Evolutionary conservation across 805 yeast genomes (phyloP).

Genomic region (Lachancea lanzarotensis): DNA sequence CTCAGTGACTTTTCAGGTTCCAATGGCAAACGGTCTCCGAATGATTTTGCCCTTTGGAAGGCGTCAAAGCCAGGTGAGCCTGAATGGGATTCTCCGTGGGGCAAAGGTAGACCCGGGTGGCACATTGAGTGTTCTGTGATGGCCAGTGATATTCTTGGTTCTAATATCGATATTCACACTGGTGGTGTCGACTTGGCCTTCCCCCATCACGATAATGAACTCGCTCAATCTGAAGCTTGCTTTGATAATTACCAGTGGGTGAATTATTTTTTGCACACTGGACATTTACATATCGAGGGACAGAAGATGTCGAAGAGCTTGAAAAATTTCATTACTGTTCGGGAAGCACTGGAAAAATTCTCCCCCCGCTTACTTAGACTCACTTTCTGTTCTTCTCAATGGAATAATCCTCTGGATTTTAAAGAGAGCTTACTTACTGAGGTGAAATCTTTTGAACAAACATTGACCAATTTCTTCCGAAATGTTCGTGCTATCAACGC

Average conservation of each 20-base stretch:
- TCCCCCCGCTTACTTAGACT: conserved; percentile 80
- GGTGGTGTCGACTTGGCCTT: conserved; percentile 97
- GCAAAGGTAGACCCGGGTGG: conserved; percentile 98
- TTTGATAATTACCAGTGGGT: conserved; percentile 92
- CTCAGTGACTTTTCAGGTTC: conserved; percentile 40
- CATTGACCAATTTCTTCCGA: conserved; percentile 76
- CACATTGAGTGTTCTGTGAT: conserved; percentile 98
- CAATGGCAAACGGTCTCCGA: conserved; percentile 60
- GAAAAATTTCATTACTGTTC: conserved; percentile 91
- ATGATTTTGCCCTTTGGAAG: conserved; percentile 97
- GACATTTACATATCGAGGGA: conserved; percentile 97
- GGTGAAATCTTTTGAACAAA: conserved; percentile 67
- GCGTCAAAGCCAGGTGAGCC: conserved; percentile 97
- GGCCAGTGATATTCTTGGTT: conserved; percentile 87
- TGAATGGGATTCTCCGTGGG: conserved; percentile 94
- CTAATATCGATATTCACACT: conserved; percentile 84
- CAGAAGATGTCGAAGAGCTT: conserved; percentile 95
- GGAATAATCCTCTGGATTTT: conserved; percentile 92
- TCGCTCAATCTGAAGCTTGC: conserved; percentile 95
- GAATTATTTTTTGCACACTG: conserved; percentile 92
- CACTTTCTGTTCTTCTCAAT: conserved; percentile 83
- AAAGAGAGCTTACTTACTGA: conserved; percentile 73
- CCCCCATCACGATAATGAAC: conserved; percentile 98
- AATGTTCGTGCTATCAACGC: conserved; percentile 74
- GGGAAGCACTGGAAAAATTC: conserved; percentile 71